Percentiles rank a stretch among this genome's conserved stretches.
Conservation (phyloP, 129 eudicot genomes). For the Artemisia argyi region DNA sequence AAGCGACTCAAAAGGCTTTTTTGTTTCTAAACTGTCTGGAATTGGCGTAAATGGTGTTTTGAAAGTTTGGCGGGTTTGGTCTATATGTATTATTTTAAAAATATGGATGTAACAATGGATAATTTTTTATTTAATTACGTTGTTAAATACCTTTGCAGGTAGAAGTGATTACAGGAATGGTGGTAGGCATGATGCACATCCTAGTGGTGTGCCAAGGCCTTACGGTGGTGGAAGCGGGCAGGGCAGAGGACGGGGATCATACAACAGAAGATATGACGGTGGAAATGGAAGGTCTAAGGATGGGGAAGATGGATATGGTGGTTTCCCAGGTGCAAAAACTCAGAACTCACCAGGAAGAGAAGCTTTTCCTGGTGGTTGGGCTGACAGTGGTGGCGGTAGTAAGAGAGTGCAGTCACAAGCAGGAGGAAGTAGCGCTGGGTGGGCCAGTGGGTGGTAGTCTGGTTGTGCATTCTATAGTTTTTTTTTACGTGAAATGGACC, state of each 20-base stretch:
- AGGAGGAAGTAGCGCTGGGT: conserved; percentile 37
- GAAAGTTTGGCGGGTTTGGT: too few relatives aligned
- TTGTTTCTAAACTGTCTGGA: too few relatives aligned
- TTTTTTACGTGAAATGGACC: conserved; percentile 6
- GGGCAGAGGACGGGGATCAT: conserved; percentile 73
- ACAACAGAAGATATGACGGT: conserved; percentile 40
- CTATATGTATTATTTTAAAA: too few relatives aligned
- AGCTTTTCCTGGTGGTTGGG: conserved; percentile 38
- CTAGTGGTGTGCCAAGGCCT: conserved; percentile 69
- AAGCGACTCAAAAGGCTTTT: too few relatives aligned
- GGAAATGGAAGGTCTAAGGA: conserved; percentile 48
- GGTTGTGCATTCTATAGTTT: conserved; percentile 15
- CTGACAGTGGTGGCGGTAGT: conserved; percentile 25
- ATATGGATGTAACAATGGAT: not conserved
- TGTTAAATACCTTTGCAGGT: conserved; percentile 46
- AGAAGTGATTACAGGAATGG: conserved; percentile 63
- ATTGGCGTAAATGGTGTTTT: too few relatives aligned
- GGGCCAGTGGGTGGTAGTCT: conserved; percentile 38
- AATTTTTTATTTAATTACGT: not conserved
- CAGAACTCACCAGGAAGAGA: conserved; percentile 60
- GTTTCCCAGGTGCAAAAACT: too few relatives aligned
- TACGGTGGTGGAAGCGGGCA: conserved; percentile 62
- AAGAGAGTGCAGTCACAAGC: conserved; percentile 30
- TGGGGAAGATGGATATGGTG: conserved; percentile 36
- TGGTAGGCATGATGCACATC: conserved; percentile 59